Evolutionary conservation across 257 asterid genomes (phyloP).

Genomic region (Lycium barbarum): DNA sequence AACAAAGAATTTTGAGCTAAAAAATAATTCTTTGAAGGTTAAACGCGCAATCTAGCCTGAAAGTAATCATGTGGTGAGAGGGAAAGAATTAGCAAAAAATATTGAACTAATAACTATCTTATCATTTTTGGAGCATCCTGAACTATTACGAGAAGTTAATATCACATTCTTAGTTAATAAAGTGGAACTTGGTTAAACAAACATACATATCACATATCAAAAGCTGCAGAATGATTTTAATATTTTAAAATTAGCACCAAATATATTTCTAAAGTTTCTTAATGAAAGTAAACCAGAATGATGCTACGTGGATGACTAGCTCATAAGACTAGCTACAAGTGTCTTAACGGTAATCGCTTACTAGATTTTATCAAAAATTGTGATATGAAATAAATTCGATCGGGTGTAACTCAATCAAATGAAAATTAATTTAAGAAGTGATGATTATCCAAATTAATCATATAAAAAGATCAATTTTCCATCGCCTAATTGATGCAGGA

Average conservation of each 20-base stretch:
- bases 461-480: background rate
- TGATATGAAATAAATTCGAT: background rate
- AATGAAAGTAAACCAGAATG: background rate
- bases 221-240: background rate
- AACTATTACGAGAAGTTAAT: background rate
- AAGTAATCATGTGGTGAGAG: background rate
- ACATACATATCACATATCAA: background rate
- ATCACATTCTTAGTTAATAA: background rate
- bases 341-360: background rate
- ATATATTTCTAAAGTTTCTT: background rate
- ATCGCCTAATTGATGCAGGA: background rate
- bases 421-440: background rate
- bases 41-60: background rate
- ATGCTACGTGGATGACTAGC: background rate
- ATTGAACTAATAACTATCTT: background rate
- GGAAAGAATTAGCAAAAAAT: background rate
- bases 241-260: background rate
- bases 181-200: background rate
- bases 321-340: background rate
- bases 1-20: background rate
- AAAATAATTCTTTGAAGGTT: background rate
- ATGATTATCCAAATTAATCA: background rate
- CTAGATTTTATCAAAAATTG: background rate
- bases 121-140: background rate
- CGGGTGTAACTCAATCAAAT: background rate